phyloP scores from a whole-genome alignment of 2,329 filamentous ascomycete species.

The Aspergillus cejpii region DNA sequence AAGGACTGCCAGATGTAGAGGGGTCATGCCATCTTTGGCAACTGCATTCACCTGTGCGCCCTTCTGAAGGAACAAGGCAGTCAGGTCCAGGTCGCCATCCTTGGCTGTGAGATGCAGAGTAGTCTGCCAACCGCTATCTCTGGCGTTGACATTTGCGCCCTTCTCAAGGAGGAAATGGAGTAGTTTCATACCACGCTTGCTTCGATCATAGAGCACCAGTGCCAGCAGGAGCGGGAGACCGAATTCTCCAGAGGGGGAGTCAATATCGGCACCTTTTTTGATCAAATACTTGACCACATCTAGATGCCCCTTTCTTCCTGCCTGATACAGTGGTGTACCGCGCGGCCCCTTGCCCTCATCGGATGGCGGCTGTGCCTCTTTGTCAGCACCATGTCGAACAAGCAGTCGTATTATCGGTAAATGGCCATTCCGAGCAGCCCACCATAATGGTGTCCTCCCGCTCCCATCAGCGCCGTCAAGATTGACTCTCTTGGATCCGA shows the following conservation, averaged over 20 bases:
- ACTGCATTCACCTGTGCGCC: slow-evolving; percentile 13
- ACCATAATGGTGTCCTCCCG: slow-evolving; percentile 19
- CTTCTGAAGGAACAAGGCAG: slow-evolving; percentile 11
- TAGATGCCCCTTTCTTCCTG: slow-evolving; percentile 17
- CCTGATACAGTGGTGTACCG: slow-evolving; percentile 20
- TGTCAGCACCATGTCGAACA: slow-evolving; percentile 14
- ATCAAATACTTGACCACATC: slow-evolving; percentile 25
- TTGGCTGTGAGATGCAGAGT: slow-evolving; percentile 16
- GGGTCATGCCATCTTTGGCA: slow-evolving; percentile 16
- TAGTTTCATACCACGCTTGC: slow-evolving; percentile 15
- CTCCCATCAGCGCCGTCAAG: slow-evolving; percentile 16
- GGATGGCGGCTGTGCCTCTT: slow-evolving; percentile 10
- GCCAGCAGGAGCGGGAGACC: slow-evolving; percentile 16
- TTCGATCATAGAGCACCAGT: slow-evolving; percentile 16
- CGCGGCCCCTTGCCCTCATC: slow-evolving; percentile 4
- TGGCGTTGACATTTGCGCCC: slow-evolving; percentile 19
- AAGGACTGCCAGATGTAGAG: slow-evolving; percentile 19
- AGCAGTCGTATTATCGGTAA: slow-evolving; percentile 18
- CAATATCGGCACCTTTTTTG: slow-evolving; percentile 20
- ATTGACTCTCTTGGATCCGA: slow-evolving; percentile 18
- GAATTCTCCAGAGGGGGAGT: slow-evolving; percentile 14
- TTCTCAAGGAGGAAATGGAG: slow-evolving; percentile 19
- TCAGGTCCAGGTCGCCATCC: slow-evolving; percentile 15
- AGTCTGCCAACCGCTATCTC: slow-evolving; percentile 16
- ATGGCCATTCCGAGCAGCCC: slow-evolving; percentile 20